phyloP scores from a whole-genome alignment of 108 stramenopile species.

The Nitzschia inconspicua region DNA sequence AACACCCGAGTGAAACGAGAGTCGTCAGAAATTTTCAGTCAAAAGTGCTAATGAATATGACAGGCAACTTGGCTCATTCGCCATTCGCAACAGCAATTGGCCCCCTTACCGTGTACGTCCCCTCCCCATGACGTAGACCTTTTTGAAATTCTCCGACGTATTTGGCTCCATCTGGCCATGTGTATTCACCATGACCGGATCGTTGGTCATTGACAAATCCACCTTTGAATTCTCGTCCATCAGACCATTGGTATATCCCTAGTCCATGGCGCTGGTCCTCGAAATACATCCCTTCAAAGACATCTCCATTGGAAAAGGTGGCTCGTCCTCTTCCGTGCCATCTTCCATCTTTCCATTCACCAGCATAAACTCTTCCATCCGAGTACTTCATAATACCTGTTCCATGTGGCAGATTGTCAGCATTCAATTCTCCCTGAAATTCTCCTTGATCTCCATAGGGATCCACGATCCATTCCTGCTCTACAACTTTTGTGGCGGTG shows the following conservation, averaged over 20 bases:
- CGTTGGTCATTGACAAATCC: slow-evolving; percentile 17
- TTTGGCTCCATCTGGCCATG: slow-evolving; percentile 24
- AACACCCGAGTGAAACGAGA: not conserved
- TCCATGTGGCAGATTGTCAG: slow-evolving; percentile 8
- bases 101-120: slow-evolving; percentile 6
- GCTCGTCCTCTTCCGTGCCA: slow-evolving; percentile 44
- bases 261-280: slow-evolving; percentile 42
- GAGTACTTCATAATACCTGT: slow-evolving; percentile 15
- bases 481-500: not conserved
- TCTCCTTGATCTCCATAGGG: slow-evolving; percentile 6
- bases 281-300: slow-evolving; percentile 5
- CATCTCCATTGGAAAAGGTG: slow-evolving; percentile 36
- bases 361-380: slow-evolving; percentile 15
- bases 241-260: slow-evolving; percentile 68
- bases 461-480: not conserved
- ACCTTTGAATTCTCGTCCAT: slow-evolving; percentile 66
- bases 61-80: not conserved
- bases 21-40: not conserved
- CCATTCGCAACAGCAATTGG: not conserved
- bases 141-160: slow-evolving; percentile 31
- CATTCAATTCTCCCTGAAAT: not conserved
- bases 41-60: no score
- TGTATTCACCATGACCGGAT: slow-evolving; percentile 19
- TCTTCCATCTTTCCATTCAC: slow-evolving; percentile 35
- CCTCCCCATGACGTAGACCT: slow-evolving; percentile 15